phyloP scores from a whole-genome alignment of 164 flowering plant species.

The Kalanchoe fedtschenkoi region DNA sequence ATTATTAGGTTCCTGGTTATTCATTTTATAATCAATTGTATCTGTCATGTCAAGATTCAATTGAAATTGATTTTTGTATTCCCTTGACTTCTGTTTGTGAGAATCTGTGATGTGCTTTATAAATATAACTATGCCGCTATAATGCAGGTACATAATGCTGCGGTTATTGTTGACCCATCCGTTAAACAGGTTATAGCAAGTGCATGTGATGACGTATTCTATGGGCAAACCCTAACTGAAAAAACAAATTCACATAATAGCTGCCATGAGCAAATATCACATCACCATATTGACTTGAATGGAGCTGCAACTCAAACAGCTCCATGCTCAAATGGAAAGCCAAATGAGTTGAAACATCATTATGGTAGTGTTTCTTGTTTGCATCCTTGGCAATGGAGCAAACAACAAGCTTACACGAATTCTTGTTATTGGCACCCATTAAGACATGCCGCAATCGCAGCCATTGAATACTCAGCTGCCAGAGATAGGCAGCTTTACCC shows the following conservation, averaged over 20 bases:
- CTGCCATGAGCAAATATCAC: constrained; percentile 10
- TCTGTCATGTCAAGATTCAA: not conserved
- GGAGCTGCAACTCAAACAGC: constrained; percentile 12
- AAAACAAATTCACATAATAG: constrained; percentile 10
- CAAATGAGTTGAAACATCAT: constrained; percentile 11
- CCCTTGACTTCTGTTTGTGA: too few relatives aligned
- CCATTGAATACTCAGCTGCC: constrained; percentile 81
- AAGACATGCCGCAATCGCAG: constrained; percentile 77
- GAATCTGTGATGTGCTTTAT: too few relatives aligned
- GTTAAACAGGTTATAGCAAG: constrained; percentile 47
- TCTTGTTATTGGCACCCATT: constrained; percentile 67
- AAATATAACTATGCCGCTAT: not conserved
- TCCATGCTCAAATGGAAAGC: constrained; percentile 9
- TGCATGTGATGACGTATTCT: constrained; percentile 47
- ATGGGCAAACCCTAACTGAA: constrained; percentile 12
- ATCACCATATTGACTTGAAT: constrained; percentile 13
- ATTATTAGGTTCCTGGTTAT: not conserved
- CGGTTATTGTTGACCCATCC: constrained; percentile 80
- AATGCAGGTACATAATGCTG: constrained; percentile 69
- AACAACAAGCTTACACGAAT: constrained; percentile 8
- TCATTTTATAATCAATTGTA: not conserved
- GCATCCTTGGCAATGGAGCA: constrained; percentile 64
- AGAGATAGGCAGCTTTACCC: constrained; percentile 65
- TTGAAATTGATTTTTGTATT: too few relatives aligned
- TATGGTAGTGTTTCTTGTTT: constrained; percentile 46